Percentiles rank a stretch among this genome's conserved stretches.
These are phyloP conservation scores for Kernera saxatilis DNA, from an alignment of 345 rosid species.

Conservation along the genomic window DNA sequence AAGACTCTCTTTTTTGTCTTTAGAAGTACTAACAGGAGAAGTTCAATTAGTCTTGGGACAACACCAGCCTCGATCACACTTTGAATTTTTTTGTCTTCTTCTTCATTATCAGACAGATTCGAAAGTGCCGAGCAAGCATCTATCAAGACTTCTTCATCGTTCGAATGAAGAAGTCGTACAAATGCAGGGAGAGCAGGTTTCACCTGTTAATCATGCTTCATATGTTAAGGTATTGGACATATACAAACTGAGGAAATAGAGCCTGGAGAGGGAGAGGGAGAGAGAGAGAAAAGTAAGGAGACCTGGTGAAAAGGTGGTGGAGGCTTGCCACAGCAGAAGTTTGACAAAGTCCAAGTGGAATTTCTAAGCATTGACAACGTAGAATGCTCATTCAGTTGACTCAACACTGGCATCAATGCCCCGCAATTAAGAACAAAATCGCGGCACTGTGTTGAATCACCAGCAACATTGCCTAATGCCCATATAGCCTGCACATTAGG, in stretches of 20 bases:
- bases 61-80: slow-evolving; percentile 74
- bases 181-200: slow-evolving; percentile 40
- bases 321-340: slow-evolving; percentile 58
- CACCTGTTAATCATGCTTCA: slow-evolving; percentile 38
- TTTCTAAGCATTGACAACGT: slow-evolving; percentile 53
- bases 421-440: slow-evolving; percentile 52
- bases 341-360: slow-evolving; percentile 65
- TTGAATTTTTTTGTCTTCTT: slow-evolving; percentile 56
- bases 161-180: background rate
- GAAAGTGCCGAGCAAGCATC: slow-evolving; percentile 11
- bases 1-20: background rate
- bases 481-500: slow-evolving; percentile 44
- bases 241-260: background rate
- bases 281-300: background rate
- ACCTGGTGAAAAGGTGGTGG: slow-evolving; percentile 52
- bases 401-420: slow-evolving; percentile 45
- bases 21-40: slow-evolving; percentile 51
- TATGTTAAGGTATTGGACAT: background rate
- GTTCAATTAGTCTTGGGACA: slow-evolving; percentile 64
- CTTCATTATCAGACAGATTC: slow-evolving; percentile 58
- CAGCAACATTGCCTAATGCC: slow-evolving; percentile 68
- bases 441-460: slow-evolving; percentile 52
- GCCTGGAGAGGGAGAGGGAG: background rate
- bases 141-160: background rate
- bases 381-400: slow-evolving; percentile 46